These are phyloP conservation scores for Microdochium paspali DNA, from an alignment of 2,329 filamentous ascomycete species.

Conservation along the genomic window DNA sequence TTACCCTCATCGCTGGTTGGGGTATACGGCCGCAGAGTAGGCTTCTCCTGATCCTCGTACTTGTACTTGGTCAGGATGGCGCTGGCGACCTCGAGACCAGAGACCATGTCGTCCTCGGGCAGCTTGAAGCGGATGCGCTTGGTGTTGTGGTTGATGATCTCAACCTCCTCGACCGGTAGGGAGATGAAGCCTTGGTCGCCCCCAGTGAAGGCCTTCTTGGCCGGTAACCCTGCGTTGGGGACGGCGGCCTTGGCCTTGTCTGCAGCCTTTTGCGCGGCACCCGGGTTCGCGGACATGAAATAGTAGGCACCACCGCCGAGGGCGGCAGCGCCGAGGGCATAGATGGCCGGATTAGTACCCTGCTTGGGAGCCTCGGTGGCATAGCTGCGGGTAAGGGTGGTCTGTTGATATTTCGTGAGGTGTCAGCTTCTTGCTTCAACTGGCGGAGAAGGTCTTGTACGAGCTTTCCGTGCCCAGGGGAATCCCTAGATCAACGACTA, in stretches of 20 bases:
- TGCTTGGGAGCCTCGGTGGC: constrained; percentile 54
- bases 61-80: constrained; percentile 90
- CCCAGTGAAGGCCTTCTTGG: constrained; percentile 57
- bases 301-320: constrained; percentile 49
- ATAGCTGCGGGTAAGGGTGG: constrained; percentile 38
- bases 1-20: constrained; percentile 77
- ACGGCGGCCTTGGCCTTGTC: constrained; percentile 36
- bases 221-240: constrained; percentile 24
- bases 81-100: constrained; percentile 74
- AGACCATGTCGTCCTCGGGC: constrained; percentile 74
- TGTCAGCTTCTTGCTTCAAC: neutral
- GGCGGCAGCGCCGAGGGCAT: constrained; percentile 49
- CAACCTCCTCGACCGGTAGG: constrained; percentile 68
- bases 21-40: constrained; percentile 85
- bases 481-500: too few species aligned
- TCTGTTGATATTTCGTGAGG: constrained; percentile 9
- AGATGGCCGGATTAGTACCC: constrained; percentile 49
- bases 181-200: constrained; percentile 85
- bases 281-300: constrained; percentile 41
- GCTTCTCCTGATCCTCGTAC: constrained; percentile 72
- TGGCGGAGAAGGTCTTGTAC: too few species aligned
- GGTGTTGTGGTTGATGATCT: constrained; percentile 85
- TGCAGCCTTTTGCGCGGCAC: constrained; percentile 46
- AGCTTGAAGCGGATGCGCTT: constrained; percentile 87
- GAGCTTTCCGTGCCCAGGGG: too few species aligned